Evolutionary conservation across 2,329 filamentous ascomycete species (phyloP).

Genomic region (Periconia sp.): DNA sequence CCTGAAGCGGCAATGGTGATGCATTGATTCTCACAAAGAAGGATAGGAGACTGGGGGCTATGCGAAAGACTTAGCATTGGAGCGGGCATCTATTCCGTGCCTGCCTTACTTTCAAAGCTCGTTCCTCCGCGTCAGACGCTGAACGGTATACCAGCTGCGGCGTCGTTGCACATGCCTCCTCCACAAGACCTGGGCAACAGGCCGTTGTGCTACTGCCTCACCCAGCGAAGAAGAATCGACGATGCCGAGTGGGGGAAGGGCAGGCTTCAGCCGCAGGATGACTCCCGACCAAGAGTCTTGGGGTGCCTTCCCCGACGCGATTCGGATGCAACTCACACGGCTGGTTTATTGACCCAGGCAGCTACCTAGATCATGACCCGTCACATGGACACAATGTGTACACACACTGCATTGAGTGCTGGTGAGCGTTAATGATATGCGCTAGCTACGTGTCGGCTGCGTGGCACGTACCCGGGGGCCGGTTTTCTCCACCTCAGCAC

Average conservation of each 20-base stretch:
- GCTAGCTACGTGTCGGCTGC: slow-evolving; percentile 5
- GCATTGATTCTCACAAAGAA: not conserved
- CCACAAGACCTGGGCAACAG: not conserved
- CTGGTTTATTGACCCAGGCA: slow-evolving; percentile 2
- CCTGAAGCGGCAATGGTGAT: too few relatives aligned
- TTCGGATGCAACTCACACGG: not conserved
- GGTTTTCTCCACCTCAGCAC: not conserved
- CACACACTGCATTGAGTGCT: not conserved
- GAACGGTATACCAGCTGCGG: not conserved
- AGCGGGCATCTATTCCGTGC: not conserved
- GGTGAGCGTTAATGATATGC: not conserved
- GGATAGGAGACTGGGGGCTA: not conserved
- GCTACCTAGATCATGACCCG: not conserved
- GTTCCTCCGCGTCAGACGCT: not conserved
- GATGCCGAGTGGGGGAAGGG: not conserved
- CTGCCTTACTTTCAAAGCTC: not conserved
- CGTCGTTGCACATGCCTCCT: not conserved
- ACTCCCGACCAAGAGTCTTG: not conserved
- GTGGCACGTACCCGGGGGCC: not conserved
- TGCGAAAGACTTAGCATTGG: not conserved
- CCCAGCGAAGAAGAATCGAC: too few relatives aligned
- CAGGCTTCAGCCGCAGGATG: not conserved
- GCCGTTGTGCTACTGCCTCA: not conserved
- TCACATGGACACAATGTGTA: not conserved
- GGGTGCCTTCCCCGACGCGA: not conserved